phyloP scores from a whole-genome alignment of 306 rosid genomes.

The Ormosia emarginata region DNA sequence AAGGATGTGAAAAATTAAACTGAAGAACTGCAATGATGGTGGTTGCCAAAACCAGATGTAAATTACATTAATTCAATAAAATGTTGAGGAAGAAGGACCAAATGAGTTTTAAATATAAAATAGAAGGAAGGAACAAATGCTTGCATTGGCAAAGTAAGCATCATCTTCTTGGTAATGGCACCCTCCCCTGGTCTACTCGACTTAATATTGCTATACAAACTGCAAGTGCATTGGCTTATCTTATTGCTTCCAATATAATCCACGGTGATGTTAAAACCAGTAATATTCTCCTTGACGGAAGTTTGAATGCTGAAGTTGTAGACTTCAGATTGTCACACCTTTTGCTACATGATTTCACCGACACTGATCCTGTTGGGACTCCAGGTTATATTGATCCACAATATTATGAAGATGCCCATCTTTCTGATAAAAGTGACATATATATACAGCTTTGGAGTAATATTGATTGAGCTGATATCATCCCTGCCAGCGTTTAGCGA shows the following conservation, averaged over 20 bases:
- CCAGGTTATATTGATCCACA: slow-evolving; percentile 73
- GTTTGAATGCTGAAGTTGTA: slow-evolving; percentile 57
- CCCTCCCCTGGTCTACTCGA: slow-evolving; percentile 45
- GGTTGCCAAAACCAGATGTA: not conserved
- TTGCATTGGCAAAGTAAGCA: not conserved
- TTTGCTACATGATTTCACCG: slow-evolving; percentile 54
- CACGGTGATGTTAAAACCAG: slow-evolving; percentile 68
- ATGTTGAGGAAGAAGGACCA: not conserved
- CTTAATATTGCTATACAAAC: slow-evolving; percentile 60
- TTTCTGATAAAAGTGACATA: slow-evolving; percentile 65
- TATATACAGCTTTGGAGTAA: slow-evolving; percentile 77
- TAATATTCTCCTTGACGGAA: slow-evolving; percentile 59
- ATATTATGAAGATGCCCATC: slow-evolving; percentile 56
- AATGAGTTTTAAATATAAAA: not conserved
- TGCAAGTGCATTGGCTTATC: slow-evolving; percentile 66
- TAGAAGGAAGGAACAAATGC: not conserved
- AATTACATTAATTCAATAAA: not conserved
- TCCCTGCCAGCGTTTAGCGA: slow-evolving; percentile 57
- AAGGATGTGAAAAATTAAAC: not conserved
- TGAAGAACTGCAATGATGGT: not conserved
- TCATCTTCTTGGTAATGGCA: slow-evolving; percentile 43
- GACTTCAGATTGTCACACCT: slow-evolving; percentile 69
- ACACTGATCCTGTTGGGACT: slow-evolving; percentile 73
- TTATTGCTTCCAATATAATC: slow-evolving; percentile 54
- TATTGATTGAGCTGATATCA: slow-evolving; percentile 64